Conservation (phyloP, 192 early-diverging fungal species). For the Backusella psychrophila region DNA sequence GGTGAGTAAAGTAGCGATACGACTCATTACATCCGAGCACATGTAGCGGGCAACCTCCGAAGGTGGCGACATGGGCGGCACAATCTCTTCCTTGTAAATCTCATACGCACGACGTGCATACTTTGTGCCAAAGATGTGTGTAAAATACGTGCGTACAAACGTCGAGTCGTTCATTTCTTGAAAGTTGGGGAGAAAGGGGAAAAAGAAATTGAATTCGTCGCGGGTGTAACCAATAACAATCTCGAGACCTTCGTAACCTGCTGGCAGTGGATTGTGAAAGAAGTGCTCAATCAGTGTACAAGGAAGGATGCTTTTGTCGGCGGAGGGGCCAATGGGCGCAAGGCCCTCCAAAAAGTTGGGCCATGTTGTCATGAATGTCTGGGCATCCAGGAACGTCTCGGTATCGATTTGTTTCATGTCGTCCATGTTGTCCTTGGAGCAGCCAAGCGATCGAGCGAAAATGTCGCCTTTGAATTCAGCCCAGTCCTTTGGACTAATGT, state of each 20-base stretch:
- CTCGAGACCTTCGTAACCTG: constrained; percentile 2
- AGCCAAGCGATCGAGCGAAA: constrained; percentile 16
- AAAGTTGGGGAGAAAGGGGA: constrained; percentile 23
- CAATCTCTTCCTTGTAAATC: constrained; percentile 19
- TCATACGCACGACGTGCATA: constrained; percentile 20
- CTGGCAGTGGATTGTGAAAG: constrained; percentile 11
- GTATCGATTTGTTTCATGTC: constrained; percentile 3
- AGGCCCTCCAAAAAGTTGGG: constrained; percentile 30
- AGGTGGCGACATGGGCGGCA: constrained; percentile 7
- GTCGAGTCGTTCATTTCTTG: constrained; percentile 16
- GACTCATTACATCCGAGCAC: constrained; percentile 25
- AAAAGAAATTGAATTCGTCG: constrained; percentile 31
- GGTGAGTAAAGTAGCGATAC: constrained; percentile 6
- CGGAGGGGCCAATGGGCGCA: constrained; percentile 22
- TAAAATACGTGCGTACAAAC: constrained; percentile 26
- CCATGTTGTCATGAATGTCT: constrained; percentile 28
- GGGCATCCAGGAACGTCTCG: constrained; percentile 16
- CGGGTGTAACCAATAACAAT: constrained; percentile 25
- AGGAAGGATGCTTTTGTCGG: background rate
- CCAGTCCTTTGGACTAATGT: constrained; percentile 23
- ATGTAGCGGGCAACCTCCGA: constrained; percentile 18
- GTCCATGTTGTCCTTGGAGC: background rate
- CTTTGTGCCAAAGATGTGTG: constrained; percentile 27
- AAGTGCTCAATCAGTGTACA: constrained; percentile 7
- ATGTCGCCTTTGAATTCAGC: constrained; percentile 21